Base-by-base conservation (phyloP, 192 early-diverging fungal genomes). In the Podila epicladia region DNA sequence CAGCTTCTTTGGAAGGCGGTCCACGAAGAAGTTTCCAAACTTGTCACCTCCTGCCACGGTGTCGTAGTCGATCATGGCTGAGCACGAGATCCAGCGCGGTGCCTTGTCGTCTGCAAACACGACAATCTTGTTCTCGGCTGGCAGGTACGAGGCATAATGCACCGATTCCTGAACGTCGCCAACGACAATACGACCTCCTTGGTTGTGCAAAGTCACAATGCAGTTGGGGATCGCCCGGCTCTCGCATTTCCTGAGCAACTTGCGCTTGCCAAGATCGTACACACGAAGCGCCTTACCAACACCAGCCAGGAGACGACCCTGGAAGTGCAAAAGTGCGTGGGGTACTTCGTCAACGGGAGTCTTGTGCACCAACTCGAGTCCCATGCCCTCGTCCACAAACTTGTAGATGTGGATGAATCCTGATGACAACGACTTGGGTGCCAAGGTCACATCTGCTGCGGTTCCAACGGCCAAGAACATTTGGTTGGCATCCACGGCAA, bases 41-140 rank as follows among this genome's bases (percentile, higher is more conserved):
- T 97, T 97, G 89, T 99, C 98, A 22, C 94, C 97, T 20, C 91
- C 93, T 7, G 90, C 94, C 7, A 97, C 89, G 7, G 98, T 98
- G 72, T 98, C 94, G 73, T 96, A 97, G 84, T 98, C 97, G 37
- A 96, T 80, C 89, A 97, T 92, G 11, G 87, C 71, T 15, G 93
- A 87, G 28, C 88, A 82, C 19, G 97, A 96, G 49, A 94, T 90
- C 90, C 93, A 97, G 58, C 97, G 90, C 58, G 94, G 94, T 24
- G 91, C 82, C n/a, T 94, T 90, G 75, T 99, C 98, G 68, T 97
- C 97, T 37, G 97, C 95, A 84, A 97, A 93, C 1, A 95, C 85
- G n/a, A 91, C 91, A 82, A 99, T 95, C 19, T 89, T 87, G 75
- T 97, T 95, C 65, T 97, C 90, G 5, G 86, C 69, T 31, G 84